A percentile compares a stretch with the other conserved stretches of the same genome.
These are phyloP conservation scores for Lactarius vividus DNA, from an alignment of 768 basidiomycete species.

Conservation along the genomic window DNA sequence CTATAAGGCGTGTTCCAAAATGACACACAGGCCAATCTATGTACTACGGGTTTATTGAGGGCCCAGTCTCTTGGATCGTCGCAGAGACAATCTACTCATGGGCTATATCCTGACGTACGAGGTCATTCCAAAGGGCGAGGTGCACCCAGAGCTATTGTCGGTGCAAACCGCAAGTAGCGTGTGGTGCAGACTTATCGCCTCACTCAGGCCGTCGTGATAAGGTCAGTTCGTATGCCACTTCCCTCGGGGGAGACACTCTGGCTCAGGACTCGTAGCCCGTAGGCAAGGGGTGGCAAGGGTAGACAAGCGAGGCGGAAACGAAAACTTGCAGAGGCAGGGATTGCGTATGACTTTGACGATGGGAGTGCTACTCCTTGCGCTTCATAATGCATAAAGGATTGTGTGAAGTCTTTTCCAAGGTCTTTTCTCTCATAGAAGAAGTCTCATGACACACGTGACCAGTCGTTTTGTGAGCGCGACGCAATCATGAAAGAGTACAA, in stretches of 20 bases:
- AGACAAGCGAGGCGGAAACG: constrained; percentile 75
- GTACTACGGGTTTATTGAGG: constrained; percentile 95
- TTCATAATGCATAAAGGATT: background rate
- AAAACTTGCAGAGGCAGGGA: constrained; percentile 76
- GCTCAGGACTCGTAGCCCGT: no score
- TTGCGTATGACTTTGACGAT: constrained; percentile 80
- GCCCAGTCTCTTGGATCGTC: constrained; percentile 91
- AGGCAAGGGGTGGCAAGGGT: no score
- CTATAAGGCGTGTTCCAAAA: background rate
- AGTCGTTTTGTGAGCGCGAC: background rate
- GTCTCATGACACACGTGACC: constrained; percentile 16
- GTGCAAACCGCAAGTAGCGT: constrained; percentile 90
- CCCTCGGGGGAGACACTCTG: background rate
- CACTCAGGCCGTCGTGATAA: constrained; percentile 78
- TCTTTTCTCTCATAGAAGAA: constrained; percentile 37
- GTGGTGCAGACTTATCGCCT: constrained; percentile 70
- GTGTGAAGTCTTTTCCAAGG: no score
- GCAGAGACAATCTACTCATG: constrained; percentile 94
- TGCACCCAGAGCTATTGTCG: constrained; percentile 95
- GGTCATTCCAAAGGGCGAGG: constrained; percentile 81
- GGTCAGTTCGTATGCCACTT: constrained; percentile 41
- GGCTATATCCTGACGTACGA: constrained; percentile 93
- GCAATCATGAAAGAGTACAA: background rate
- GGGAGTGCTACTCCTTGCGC: constrained; percentile 45
- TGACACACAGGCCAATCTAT: constrained; percentile 74